phyloP scores from a whole-genome alignment of 2,329 filamentous ascomycete species.

The Zymoseptoria crescenta region DNA sequence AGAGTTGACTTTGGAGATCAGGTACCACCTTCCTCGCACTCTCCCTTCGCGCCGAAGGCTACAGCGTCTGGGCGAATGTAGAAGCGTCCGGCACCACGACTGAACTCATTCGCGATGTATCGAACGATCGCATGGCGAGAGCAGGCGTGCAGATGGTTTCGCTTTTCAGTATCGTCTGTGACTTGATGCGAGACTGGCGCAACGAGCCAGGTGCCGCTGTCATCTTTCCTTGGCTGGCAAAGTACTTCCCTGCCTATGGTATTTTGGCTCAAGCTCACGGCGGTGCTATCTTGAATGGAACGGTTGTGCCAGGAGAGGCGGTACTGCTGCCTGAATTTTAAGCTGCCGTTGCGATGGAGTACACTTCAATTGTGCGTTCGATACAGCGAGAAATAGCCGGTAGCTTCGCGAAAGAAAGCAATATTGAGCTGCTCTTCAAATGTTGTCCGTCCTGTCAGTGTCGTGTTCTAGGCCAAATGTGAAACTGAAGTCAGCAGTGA shows the following conservation, averaged over 20 bases:
- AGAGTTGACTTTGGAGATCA: background rate
- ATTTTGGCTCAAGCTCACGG: conserved; percentile 55
- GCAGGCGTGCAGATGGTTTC: conserved; percentile 59
- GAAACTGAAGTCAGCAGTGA: background rate
- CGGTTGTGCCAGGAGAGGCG: conserved; percentile 49
- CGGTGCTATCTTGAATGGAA: conserved; percentile 53
- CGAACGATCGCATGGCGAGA: conserved; percentile 58
- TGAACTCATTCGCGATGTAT: conserved; percentile 51
- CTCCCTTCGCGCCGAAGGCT: conserved; percentile 62
- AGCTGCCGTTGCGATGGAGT: background rate
- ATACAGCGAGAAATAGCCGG: background rate
- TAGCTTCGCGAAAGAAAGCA: background rate
- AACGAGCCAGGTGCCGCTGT: conserved; percentile 44
- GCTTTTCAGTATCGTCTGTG: conserved; percentile 56
- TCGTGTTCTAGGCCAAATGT: background rate
- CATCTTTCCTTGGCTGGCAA: conserved; percentile 57
- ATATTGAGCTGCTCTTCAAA: background rate
- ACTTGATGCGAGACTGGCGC: conserved; percentile 53
- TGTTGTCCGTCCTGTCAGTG: background rate
- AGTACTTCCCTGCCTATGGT: conserved; percentile 58
- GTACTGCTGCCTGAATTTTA: conserved; percentile 14
- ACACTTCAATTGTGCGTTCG: background rate
- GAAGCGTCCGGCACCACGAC: conserved; percentile 63
- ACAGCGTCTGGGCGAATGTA: conserved; percentile 65
- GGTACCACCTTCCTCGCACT: conserved; percentile 64